A percentile compares a stretch with the other conserved stretches of the same genome.
phyloP scores from a whole-genome alignment of 2,329 filamentous ascomycete species.

The Seiridium unicorne region DNA sequence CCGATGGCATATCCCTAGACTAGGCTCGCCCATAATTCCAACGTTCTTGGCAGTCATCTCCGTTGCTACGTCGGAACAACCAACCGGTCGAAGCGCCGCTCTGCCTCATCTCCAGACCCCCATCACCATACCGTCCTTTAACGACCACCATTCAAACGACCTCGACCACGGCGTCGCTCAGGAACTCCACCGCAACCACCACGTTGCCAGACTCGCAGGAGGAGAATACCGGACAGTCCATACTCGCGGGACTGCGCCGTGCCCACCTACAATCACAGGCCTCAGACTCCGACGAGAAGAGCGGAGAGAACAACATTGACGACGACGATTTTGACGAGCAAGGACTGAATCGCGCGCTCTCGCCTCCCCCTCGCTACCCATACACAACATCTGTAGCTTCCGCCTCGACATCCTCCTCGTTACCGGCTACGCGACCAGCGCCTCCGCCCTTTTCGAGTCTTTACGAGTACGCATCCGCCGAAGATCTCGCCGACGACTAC shows the following conservation, averaged over 20 bases:
- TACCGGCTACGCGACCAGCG: slow-evolving; percentile 33
- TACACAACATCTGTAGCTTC: slow-evolving; percentile 58
- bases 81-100: slow-evolving; percentile 1
- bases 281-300: slow-evolving; percentile 12
- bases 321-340: slow-evolving; percentile 30
- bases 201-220: slow-evolving; percentile 49
- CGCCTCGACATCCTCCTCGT: slow-evolving; percentile 41
- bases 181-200: slow-evolving; percentile 28
- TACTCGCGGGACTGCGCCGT: slow-evolving; percentile 36
- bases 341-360: slow-evolving; percentile 36
- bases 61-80: background rate
- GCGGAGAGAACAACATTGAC: slow-evolving; percentile 24
- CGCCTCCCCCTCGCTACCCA: slow-evolving; percentile 60
- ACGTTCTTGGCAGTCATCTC: background rate
- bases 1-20: too few relatives aligned
- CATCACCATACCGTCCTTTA: background rate
- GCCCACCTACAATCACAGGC: slow-evolving; percentile 17
- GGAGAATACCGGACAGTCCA: slow-evolving; percentile 41
- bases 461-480: slow-evolving; percentile 38
- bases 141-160: background rate
- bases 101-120: background rate
- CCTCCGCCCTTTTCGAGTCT: slow-evolving; percentile 63
- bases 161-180: slow-evolving; percentile 7
- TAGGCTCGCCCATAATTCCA: too few relatives aligned
- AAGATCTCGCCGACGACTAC: slow-evolving; percentile 26